Percentiles rank a stretch among this genome's conserved stretches.
These are phyloP conservation scores for Morella rubra DNA, from an alignment of 306 rosid species.

Conservation along the genomic window DNA sequence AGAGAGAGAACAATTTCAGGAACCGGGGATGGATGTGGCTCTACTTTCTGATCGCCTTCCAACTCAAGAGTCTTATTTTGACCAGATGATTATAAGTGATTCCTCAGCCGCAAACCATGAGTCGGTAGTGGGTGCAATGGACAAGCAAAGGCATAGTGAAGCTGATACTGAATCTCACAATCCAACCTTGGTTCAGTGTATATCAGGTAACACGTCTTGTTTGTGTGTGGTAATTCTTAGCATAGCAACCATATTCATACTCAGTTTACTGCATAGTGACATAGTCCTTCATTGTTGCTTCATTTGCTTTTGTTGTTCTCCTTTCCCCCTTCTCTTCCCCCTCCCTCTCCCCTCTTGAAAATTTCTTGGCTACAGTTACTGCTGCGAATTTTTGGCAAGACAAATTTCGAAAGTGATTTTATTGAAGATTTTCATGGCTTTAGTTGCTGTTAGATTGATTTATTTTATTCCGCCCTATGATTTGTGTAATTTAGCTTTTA, in stretches of 20 bases:
- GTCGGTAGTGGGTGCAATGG: conserved; percentile 36
- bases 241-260: conserved; percentile 2
- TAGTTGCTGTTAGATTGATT: neutral
- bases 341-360: neutral
- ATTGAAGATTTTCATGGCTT: neutral
- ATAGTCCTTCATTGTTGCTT: neutral
- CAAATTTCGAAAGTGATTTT: neutral
- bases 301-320: neutral
- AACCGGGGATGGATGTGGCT: conserved; percentile 29
- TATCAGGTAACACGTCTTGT: conserved; percentile 40
- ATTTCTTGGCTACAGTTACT: neutral
- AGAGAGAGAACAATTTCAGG: conserved; percentile 29
- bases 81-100: conserved; percentile 27
- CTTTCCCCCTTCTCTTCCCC: too few relatives aligned
- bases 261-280: neutral
- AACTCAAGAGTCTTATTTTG: conserved; percentile 24
- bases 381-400: neutral
- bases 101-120: conserved; percentile 23
- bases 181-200: conserved; percentile 29
- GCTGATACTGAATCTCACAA: conserved; percentile 29
- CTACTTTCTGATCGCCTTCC: conserved; percentile 35
- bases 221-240: neutral
- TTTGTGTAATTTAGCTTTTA: neutral
- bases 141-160: conserved; percentile 39
- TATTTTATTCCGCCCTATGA: neutral